Percentiles rank a stretch among this genome's conserved stretches.
Evolutionary conservation across 371 early-diverging fungal species (phyloP).

Genomic region (Mycotypha africana): DNA sequence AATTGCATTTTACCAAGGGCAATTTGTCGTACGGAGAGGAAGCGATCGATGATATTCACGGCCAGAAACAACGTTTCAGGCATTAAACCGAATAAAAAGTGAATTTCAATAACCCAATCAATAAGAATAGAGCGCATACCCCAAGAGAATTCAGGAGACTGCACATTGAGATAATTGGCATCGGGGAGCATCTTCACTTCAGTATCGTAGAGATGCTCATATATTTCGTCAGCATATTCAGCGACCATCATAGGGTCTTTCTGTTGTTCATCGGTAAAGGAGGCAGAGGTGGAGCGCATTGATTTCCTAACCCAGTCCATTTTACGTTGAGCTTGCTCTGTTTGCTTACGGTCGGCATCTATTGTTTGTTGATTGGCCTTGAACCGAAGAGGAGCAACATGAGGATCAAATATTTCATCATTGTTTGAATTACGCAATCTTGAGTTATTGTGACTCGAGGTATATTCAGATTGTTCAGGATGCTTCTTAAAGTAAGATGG

Average conservation of each 20-base stretch:
- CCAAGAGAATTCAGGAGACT: conserved; percentile 91
- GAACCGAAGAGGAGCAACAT: conserved; percentile 6
- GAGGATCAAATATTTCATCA: not conserved
- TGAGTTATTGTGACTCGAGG: not conserved
- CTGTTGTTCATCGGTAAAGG: conserved; percentile 46
- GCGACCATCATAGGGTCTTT: conserved; percentile 87
- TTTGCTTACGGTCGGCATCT: conserved; percentile 22
- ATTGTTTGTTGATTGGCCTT: conserved; percentile 2
- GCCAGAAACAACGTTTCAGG: conserved; percentile 96
- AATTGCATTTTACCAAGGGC: conserved; percentile 90
- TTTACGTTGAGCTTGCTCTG: conserved; percentile 4
- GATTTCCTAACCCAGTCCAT: not conserved
- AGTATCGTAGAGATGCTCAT: conserved; percentile 19
- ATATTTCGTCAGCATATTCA: conserved; percentile 90
- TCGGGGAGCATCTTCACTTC: conserved; percentile 54
- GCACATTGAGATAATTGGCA: conserved; percentile 68
- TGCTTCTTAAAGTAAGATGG: not conserved
- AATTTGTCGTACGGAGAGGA: conserved; percentile 83
- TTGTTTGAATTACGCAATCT: not conserved
- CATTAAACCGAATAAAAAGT: conserved; percentile 84
- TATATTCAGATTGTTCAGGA: not conserved
- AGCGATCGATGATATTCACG: conserved; percentile 96
- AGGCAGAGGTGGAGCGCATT: too few relatives aligned
- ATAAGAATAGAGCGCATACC: conserved; percentile 86
- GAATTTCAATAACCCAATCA: conserved; percentile 85